phyloP scores from a whole-genome alignment of 306 rosid species.

The Medicago lupulina region DNA sequence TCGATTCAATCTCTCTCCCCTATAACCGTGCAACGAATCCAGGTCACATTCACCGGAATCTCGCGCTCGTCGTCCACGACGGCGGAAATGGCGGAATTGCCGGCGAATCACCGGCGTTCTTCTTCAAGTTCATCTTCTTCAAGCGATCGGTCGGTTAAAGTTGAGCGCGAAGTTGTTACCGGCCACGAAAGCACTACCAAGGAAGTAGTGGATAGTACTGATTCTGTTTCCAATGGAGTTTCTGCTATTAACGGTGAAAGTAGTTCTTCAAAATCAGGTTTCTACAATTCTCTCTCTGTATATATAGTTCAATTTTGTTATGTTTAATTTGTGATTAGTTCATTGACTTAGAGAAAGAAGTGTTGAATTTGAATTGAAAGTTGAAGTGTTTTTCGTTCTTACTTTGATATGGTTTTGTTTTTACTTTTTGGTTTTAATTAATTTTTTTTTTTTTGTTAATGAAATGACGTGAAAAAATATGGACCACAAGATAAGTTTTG shows the following conservation, averaged over 20 bases:
- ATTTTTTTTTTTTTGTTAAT: not conserved
- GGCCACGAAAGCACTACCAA: constrained; percentile 45
- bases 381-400: not conserved
- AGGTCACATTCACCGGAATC: no score
- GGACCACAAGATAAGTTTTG: not conserved
- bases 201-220: constrained; percentile 40
- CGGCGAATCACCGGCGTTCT: constrained; percentile 51
- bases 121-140: constrained; percentile 45
- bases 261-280: constrained; percentile 62
- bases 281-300: not conserved
- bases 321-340: constrained; percentile 18
- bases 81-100: constrained; percentile 63
- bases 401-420: not conserved
- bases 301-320: not conserved
- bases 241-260: constrained; percentile 25
- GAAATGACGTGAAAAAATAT: not conserved
- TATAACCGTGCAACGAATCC: no score
- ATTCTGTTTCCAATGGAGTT: constrained; percentile 41
- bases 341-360: not conserved
- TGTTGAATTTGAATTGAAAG: not conserved
- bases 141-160: constrained; percentile 47
- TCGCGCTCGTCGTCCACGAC: constrained; percentile 30
- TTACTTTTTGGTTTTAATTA: no score
- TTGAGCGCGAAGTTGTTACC: constrained; percentile 34
- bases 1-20: no score